phyloP scores from a whole-genome alignment of 73 alveolate species.

The Halteria grandinella region DNA sequence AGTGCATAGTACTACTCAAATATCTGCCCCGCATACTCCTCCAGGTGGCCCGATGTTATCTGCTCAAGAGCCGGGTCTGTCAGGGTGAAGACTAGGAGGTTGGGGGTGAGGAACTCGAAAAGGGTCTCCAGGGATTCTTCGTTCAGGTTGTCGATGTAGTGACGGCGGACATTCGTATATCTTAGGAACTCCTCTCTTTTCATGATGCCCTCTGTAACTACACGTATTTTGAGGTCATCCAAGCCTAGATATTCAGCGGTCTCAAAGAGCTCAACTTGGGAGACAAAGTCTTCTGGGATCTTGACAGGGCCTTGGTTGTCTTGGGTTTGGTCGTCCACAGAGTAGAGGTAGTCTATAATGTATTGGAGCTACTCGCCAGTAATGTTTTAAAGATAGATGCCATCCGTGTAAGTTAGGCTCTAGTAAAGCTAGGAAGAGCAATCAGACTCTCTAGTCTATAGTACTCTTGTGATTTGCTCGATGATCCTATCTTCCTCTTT shows the following conservation, averaged over 20 bases:
- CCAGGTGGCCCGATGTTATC: not conserved
- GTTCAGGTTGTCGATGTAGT: conserved; percentile 11
- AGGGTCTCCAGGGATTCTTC: conserved; percentile 19
- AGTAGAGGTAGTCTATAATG: not conserved
- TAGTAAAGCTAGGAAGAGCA: not conserved
- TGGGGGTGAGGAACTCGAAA: not conserved
- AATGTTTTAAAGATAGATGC: conserved; percentile 47
- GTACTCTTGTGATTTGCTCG: conserved; percentile 7
- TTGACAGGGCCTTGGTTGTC: not conserved
- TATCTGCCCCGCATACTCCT: conserved; percentile 9
- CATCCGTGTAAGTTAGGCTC: conserved; percentile 43
- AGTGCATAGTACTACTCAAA: conserved; percentile 7
- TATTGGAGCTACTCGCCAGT: conserved; percentile 13
- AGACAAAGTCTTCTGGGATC: conserved; percentile 4
- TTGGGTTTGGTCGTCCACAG: conserved; percentile 19
- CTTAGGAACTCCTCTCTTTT: conserved; percentile 26
- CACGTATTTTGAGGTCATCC: conserved; percentile 2
- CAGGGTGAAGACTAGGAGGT: conserved; percentile 18
- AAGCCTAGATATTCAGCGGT: conserved; percentile 45
- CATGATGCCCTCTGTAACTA: not conserved
- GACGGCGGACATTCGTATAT: conserved; percentile 52
- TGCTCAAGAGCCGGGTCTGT: conserved; percentile 41
- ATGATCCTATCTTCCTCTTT: conserved; percentile 33
- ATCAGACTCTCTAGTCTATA: not conserved
- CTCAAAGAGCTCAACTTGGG: conserved; percentile 39